Percentiles rank a stretch among this genome's conserved stretches.
Conservation (phyloP, 225 moss, liverwort and hornwort genomes). For the Sphagnum contortum region DNA sequence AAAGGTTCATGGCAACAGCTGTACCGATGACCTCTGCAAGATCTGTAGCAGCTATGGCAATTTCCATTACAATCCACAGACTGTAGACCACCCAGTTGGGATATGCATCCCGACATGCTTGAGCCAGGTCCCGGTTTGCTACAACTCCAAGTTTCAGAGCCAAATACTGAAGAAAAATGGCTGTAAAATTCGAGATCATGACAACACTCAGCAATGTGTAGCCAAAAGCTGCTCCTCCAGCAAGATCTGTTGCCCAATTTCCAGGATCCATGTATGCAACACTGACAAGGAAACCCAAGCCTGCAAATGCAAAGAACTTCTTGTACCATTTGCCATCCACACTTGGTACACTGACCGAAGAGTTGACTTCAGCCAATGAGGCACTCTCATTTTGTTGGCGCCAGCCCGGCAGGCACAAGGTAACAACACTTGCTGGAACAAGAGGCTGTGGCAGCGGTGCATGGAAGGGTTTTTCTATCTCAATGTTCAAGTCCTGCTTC, state of each 20-base stretch:
- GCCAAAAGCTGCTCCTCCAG: constrained; percentile 72
- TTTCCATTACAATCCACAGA: constrained; percentile 72
- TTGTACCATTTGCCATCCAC: constrained; percentile 78
- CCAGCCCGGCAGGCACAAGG: constrained; percentile 28
- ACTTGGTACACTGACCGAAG: constrained; percentile 32
- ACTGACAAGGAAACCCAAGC: constrained; percentile 84
- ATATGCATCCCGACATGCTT: constrained; percentile 86
- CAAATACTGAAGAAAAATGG: constrained; percentile 72
- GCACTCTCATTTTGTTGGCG: constrained; percentile 42
- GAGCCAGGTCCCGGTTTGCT: constrained; percentile 80
- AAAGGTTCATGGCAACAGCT: constrained; percentile 71
- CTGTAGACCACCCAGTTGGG: constrained; percentile 62
- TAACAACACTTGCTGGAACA: constrained; percentile 16
- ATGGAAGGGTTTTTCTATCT: too few species aligned
- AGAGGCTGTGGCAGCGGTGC: too few species aligned
- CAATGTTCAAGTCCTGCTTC: too few species aligned
- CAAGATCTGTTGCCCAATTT: constrained; percentile 92
- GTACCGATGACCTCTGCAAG: constrained; percentile 92
- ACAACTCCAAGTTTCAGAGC: constrained; percentile 77
- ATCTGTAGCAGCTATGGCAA: constrained; percentile 91
- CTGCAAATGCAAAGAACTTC: constrained; percentile 74
- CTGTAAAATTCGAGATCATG: constrained; percentile 65
- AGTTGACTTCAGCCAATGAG: constrained; percentile 71
- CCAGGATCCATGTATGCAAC: constrained; percentile 99
- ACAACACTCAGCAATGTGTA: constrained; percentile 75